Conservation (phyloP, 768 basidiomycete species). For the Naganishia randhawae region DNA sequence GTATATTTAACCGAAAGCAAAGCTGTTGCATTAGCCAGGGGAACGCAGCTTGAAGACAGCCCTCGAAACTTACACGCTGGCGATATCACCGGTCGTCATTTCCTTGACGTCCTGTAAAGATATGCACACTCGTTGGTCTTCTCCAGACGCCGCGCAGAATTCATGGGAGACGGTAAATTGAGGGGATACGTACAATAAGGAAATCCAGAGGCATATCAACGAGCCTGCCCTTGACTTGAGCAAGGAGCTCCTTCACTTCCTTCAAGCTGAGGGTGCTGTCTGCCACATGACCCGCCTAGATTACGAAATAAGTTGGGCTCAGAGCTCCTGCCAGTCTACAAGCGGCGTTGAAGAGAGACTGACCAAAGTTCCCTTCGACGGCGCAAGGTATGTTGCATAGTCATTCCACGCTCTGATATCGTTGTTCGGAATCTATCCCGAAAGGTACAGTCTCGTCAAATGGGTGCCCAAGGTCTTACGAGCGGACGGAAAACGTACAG, state of each 20-base stretch:
- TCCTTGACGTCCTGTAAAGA: slow-evolving; percentile 30
- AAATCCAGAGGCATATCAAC: slow-evolving; percentile 53
- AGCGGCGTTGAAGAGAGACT: neutral
- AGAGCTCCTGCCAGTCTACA: neutral
- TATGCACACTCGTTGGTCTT: neutral
- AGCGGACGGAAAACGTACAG: slow-evolving; percentile 53
- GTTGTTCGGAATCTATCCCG: slow-evolving; percentile 56
- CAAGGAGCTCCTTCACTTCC: slow-evolving; percentile 71
- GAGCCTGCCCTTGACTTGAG: slow-evolving; percentile 55
- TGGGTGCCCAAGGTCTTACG: neutral
- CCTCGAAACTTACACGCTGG: slow-evolving; percentile 20
- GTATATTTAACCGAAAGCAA: too few species aligned
- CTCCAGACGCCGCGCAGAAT: neutral
- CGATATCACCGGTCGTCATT: slow-evolving; percentile 30
- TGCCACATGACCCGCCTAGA: slow-evolving; percentile 73
- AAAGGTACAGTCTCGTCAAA: neutral
- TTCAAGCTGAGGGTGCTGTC: slow-evolving; percentile 61
- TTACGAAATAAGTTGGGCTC: slow-evolving; percentile 1
- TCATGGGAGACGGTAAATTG: too few species aligned
- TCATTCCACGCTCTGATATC: slow-evolving; percentile 71
- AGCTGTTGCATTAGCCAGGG: neutral
- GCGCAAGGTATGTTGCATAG: slow-evolving; percentile 59
- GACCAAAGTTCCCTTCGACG: slow-evolving; percentile 24
- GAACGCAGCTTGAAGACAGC: neutral
- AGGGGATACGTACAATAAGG: slow-evolving; percentile 38